Evolutionary conservation across 495 filamentous ascomycete genomes (phyloP), one percentile per base, ranked within the genome.

Genomic region (Podospora didyma): DNA sequence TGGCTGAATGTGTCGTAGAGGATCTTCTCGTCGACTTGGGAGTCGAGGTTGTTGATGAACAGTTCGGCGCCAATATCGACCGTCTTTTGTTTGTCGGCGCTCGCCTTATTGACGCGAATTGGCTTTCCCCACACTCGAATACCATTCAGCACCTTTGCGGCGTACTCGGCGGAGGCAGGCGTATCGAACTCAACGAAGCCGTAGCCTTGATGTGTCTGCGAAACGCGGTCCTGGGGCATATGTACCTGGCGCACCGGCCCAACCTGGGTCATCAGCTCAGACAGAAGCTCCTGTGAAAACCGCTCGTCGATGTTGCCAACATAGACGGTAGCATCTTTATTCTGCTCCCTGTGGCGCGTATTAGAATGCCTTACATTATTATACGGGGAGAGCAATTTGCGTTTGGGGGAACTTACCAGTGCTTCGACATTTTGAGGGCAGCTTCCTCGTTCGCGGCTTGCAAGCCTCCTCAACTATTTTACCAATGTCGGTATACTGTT

Each of bases 281-380:
- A 96, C 63, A 99, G 85, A 49, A 97, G 77, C 62, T 86, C 87
- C 72, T 97, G 90, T 51, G 89, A 86, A 52, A 90, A 89, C 66
- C 95, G 88, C 75, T 99, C 94, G 73, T 99, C 94, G 64, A 99
- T 88, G 71, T 97, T 97, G 69, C 94, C 94, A 60, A 97, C 86
- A 73, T 99, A 99, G 69, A 97, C 89, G 17, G 94, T 99, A 48
- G 92, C 93, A 74, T 97, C 94, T 70, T 97, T 97, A 71, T 97
- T 92, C 76, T 99, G 94, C 70, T 97, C 93, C 93, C 93, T 96
- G 62, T 24, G 28, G 24, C 24, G 34, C 24, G 19, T 45, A 46
- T 59, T 44, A 57, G 53, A 21, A 11, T 5, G 17, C n/a, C n/a
- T n/a, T n/a, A n/a, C n/a, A n/a, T n/a, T n/a, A n/a, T n/a, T n/a